Base-by-base conservation (phyloP, 805 yeast genomes). In the Kodamaea leandrae region DNA sequence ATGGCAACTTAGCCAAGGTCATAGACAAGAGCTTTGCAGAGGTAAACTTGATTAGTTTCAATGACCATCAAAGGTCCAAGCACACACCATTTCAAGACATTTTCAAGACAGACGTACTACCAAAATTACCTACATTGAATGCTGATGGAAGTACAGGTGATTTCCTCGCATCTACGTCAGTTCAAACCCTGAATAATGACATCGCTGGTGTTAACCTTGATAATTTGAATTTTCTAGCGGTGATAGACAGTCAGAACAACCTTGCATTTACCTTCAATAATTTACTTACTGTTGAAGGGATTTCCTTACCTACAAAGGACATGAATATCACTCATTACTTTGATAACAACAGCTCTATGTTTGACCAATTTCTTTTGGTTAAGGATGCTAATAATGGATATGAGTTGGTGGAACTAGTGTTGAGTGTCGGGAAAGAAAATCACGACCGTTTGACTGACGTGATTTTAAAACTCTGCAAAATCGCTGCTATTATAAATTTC, bases 1-100 rank as follows among this genome's bases (percentile, higher is more conserved):
- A 60, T 14, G 82, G 82, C 2, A 61, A 61, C n/a, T 53, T 66
- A 18, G 47, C 72, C 23, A 58, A 59, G 26, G 46, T 45, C 20
- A 44, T 50, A 15, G 43, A 42, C 14, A 38, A 46, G 30, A 46
- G 54, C 16, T 52, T 61, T 15, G 51, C 47, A 14, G 42, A 43
- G 3, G 46, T 52, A 13, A 47, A 41, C 29, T 48, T 54, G 42
- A 50, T 57, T 20, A 45, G 47, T 20, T 54, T 60, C 58, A 55
- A 36, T 27, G 10, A 38, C 16, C 33, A 36, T 20, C 25, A 34
- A 10, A 5, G 2, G 2, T 7, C 30, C 6, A 27, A 15, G 4
- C 4, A 15, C 6, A 14, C 25, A 12, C 44, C 21, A n/a, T 54
- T 50, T 37, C 42, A 49, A 12, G 54, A 59, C n/a, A 40, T 64